Percentiles rank a stretch among this genome's conserved stretches.
Evolutionary conservation across 257 asterid species (phyloP).

Genomic region (Mitragyna speciosa): DNA sequence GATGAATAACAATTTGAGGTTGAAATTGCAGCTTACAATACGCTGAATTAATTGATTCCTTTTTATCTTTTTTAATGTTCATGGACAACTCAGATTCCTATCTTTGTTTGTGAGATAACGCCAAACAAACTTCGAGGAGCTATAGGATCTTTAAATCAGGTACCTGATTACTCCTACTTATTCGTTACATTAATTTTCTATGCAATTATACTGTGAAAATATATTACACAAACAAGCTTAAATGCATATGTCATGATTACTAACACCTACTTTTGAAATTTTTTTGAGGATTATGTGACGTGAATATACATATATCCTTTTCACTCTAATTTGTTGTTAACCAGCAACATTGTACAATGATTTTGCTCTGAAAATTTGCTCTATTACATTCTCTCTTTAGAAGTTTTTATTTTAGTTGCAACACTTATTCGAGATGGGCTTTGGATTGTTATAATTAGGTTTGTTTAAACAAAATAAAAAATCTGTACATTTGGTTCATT

Average conservation of each 20-base stretch:
- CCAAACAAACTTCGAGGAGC: conserved; percentile 73
- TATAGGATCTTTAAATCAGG: conserved; percentile 76
- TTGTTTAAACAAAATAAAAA: too few relatives aligned
- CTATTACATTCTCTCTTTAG: too few relatives aligned
- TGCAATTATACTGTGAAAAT: neutral
- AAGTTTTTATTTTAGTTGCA: too few relatives aligned
- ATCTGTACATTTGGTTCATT: too few relatives aligned
- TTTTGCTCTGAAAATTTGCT: too few relatives aligned
- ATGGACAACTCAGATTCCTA: conserved; percentile 52
- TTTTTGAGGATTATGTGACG: too few relatives aligned
- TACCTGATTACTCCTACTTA: neutral
- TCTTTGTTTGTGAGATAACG: conserved; percentile 76
- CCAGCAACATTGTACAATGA: too few relatives aligned
- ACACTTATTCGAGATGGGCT: too few relatives aligned
- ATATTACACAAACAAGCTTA: neutral
- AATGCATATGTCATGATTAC: neutral
- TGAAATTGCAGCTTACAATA: neutral
- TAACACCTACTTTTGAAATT: too few relatives aligned
- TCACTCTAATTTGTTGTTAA: too few relatives aligned
- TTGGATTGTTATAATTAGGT: too few relatives aligned
- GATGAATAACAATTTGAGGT: neutral
- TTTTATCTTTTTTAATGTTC: neutral
- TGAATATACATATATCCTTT: neutral
- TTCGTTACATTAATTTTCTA: neutral
- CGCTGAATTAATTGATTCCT: neutral